Conservation (phyloP, 192 early-diverging fungal genomes). For the Backusella tuberculispora region DNA sequence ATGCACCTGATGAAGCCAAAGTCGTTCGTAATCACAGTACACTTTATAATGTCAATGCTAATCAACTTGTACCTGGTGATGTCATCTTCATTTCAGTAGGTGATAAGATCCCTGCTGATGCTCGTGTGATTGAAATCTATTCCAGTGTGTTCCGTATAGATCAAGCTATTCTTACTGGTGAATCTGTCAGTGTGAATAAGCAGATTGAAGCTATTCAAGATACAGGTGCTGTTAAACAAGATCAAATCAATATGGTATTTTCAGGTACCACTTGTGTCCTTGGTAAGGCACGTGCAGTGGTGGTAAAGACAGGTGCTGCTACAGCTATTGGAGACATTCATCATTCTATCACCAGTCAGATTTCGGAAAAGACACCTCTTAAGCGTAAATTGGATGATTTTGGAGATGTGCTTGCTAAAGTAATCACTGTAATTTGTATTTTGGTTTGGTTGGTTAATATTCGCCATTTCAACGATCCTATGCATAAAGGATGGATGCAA, state of each 20-base stretch:
- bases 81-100: slow-evolving; percentile 90
- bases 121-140: slow-evolving; percentile 75
- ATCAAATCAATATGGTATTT: slow-evolving; percentile 97
- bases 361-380: slow-evolving; percentile 92
- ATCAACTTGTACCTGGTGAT: slow-evolving; percentile 95
- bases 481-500: slow-evolving; percentile 89
- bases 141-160: slow-evolving; percentile 89
- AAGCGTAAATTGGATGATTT: slow-evolving; percentile 98
- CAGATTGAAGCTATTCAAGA: slow-evolving; percentile 66
- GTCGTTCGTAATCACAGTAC: slow-evolving; percentile 81
- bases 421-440: slow-evolving; percentile 86
- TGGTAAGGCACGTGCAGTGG: slow-evolving; percentile 88
- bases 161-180: slow-evolving; percentile 97
- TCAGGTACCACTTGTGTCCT: slow-evolving; percentile 93
- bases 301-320: slow-evolving; percentile 81
- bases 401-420: slow-evolving; percentile 85
- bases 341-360: slow-evolving; percentile 79
- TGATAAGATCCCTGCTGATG: slow-evolving; percentile 96
- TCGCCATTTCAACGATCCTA: slow-evolving; percentile 91
- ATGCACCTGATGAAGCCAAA: slow-evolving; percentile 94
- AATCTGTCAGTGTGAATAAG: slow-evolving; percentile 93
- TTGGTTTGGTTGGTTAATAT: slow-evolving; percentile 99
- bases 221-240: slow-evolving; percentile 85
- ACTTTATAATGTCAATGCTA: slow-evolving; percentile 66
- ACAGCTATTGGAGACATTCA: slow-evolving; percentile 98